Evolutionary conservation across 2,329 filamentous ascomycete species (phyloP), one percentile per base, ranked within the genome.

Genomic region (Talaromyces sp.): DNA sequence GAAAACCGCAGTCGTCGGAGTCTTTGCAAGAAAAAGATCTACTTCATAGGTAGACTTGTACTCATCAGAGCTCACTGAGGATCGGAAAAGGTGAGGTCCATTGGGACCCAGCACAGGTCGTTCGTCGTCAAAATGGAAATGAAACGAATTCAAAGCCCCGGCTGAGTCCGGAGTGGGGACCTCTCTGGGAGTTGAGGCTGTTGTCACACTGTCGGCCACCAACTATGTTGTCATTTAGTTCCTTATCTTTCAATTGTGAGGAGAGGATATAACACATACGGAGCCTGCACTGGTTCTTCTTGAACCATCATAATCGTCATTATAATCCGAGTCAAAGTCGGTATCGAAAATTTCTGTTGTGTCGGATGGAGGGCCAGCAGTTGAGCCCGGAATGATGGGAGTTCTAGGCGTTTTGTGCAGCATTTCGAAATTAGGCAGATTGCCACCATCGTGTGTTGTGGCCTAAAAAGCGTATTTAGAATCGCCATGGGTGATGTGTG

Each of bases 31-130:
- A 6, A 63, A 41, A 17, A 67, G 54, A 3, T 69, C 67, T 3
- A 66, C 63, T 9, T 65, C 65, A 3, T 66, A 38, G 35, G 62
- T 63, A 9, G 60, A 59, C 43, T 65, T 63, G 6, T 60, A 31
- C 8, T 68, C 62, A 4, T 64, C 60, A 0, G 62, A 67, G 7
- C 57, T 60, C n/a, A 58, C 32, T 0, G 57, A 86, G 83, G 32
- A 84, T 81, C 90, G 86, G 75, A 96, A 96, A 17, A 96, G 82
- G 76, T 96, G 92, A 10, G 92, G 92, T 1, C 92, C 92, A 65
- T 83, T 84, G 2, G 92, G 92, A 0, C 92, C 92, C 71, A 91
- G 83, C 7, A 93, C 86, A 32, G 88, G 81, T 41, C 17, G 35
- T 74, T 88, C 69, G 0, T 82, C 73, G 61, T 83, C 81, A 62